A percentile compares a stretch with the other conserved stretches of the same genome.
phyloP scores from a whole-genome alignment of 768 basidiomycete genomes.

The Pulveroboletus sp. region DNA sequence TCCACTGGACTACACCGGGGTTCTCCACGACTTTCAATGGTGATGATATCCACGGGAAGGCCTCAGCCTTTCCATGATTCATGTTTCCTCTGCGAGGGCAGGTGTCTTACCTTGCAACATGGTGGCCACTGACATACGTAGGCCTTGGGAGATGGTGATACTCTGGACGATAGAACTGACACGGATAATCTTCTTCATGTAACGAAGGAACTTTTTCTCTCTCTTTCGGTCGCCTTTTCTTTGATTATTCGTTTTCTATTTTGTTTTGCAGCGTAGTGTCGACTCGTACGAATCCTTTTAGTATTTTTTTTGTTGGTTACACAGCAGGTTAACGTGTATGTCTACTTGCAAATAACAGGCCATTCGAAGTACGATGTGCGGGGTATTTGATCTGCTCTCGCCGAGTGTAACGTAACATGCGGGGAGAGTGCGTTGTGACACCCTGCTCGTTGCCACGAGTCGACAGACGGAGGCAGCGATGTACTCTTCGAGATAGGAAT shows the following conservation, averaged over 20 bases:
- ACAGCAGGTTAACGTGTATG: conserved; percentile 3
- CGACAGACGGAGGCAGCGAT: too few relatives aligned
- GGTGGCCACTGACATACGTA: conserved; percentile 2
- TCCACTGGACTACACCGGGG: conserved; percentile 9
- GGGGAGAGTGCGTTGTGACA: neutral
- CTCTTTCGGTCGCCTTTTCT: conserved; percentile 1
- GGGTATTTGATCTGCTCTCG: neutral
- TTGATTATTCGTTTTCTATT: conserved; percentile 32
- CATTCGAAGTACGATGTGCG: conserved; percentile 1
- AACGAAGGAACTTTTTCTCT: conserved; percentile 12
- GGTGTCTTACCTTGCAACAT: conserved; percentile 1
- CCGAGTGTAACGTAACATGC: neutral
- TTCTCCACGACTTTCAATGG: conserved; percentile 22
- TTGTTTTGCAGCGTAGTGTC: conserved; percentile 23
- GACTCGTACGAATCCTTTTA: conserved; percentile 21
- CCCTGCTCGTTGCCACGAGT: too few relatives aligned
- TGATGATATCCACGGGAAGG: conserved; percentile 24
- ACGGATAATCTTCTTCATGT: conserved; percentile 28
- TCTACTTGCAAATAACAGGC: neutral
- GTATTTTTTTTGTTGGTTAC: conserved; percentile 11
- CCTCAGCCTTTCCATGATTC: conserved; percentile 20
- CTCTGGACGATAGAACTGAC: conserved; percentile 24
- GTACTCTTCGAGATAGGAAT: neutral
- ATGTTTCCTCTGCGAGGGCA: conserved; percentile 13
- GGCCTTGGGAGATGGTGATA: neutral